Evolutionary conservation across 1,284 basidiomycete genomes (phyloP), one percentile per base, ranked within the genome.

Genomic region (Irpex lacteus): DNA sequence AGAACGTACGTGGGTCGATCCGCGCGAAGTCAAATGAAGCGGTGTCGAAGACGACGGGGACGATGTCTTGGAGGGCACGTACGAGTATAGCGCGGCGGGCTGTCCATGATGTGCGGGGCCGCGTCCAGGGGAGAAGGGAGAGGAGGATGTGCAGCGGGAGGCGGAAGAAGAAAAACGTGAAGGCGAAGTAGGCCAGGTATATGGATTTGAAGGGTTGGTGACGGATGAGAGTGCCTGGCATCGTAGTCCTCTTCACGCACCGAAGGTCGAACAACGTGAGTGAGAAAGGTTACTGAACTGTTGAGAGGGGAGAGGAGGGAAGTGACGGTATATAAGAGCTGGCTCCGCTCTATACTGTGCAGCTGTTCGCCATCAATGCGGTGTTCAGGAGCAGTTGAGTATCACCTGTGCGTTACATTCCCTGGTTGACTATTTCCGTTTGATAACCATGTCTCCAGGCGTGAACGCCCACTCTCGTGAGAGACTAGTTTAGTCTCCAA

Each of bases 191-290:
- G 11, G 49, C 26, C 19, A 66, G 55, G 47, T 66, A 66, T 26
- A 66, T n/a, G n/a, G 62, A 26, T 36, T 63, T 66, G 55, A 66
- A 55, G 13, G 65, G 65, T 37, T 66, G 62, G 58, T 60, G 53
- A 6, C 53, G 60, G 21, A 38, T 49, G n/a, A 61, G 8, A 32
- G 18, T 19, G 2, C 9, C n/a, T 59, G 58, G 58, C 58, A 59
- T 59, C n/a, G n/a, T 34, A 13, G 19, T 21, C 21, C 15, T 15
- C 13, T n/a, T 6, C 55, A 21, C 7, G 15, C 13, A 52, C 18
- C 1, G 57, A 59, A 2, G 57, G 15, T 21, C 21, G 57, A 44
- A n/a, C 37, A 38, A 40, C n/a, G 34, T 18, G 57, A 8, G 57
- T 15, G 37, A 15, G 34, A 44, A 37, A 11, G n/a, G 32, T 4